Conservation (phyloP, 164 flowering plant species). For the Magnolia sinica region DNA sequence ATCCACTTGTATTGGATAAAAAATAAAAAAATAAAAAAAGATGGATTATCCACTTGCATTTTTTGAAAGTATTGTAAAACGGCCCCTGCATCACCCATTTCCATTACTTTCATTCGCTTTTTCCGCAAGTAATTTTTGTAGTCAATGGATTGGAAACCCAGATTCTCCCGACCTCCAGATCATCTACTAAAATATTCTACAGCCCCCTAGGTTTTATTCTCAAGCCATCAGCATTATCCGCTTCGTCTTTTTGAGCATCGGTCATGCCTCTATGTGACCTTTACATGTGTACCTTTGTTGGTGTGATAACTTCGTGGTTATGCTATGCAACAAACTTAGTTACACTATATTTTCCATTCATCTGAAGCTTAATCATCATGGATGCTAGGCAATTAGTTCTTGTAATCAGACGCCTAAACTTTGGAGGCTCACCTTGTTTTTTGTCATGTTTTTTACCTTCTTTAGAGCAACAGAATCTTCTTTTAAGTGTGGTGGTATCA, state of each 20-base stretch:
- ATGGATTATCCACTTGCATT: conserved; percentile 10
- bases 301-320: neutral
- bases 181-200: neutral
- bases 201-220: neutral
- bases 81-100: neutral
- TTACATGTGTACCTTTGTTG: neutral
- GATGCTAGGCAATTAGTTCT: neutral
- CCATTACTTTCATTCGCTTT: neutral
- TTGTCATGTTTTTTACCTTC: neutral
- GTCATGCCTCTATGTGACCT: neutral
- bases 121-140: neutral
- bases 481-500: neutral
- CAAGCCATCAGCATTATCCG: neutral
- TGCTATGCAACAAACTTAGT: neutral
- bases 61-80: conserved; percentile 10
- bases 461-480: neutral
- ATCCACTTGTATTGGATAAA: conserved; percentile 16
- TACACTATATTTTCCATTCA: neutral
- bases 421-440: neutral
- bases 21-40: neutral
- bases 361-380: neutral
- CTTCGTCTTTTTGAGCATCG: too few species aligned
- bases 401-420: neutral
- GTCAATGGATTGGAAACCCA: neutral
- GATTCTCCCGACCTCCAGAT: neutral